A percentile compares a stretch with the other conserved stretches of the same genome.
Evolutionary conservation across 2,329 filamentous ascomycete genomes (phyloP).

Genomic region (Emmonsiellopsis sp.): DNA sequence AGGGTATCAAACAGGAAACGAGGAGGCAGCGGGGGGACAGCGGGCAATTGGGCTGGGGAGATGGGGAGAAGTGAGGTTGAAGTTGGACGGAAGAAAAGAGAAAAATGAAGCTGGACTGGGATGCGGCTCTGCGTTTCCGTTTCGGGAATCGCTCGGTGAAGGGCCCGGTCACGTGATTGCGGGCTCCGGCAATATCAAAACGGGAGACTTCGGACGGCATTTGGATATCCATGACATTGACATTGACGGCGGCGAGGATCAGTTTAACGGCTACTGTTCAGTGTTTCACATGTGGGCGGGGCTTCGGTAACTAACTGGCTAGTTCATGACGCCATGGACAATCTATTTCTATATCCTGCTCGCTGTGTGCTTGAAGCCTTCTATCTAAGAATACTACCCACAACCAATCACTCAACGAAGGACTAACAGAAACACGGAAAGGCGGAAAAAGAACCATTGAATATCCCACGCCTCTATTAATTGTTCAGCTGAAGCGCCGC

Average conservation of each 20-base stretch:
- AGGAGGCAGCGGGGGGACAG: constrained; percentile 1
- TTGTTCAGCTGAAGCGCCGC: too few species aligned
- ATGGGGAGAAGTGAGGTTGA: constrained; percentile 8
- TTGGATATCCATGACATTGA: neutral
- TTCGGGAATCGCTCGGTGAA: neutral
- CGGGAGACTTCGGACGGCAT: neutral
- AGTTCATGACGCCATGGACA: too few species aligned
- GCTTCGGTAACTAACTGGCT: too few species aligned
- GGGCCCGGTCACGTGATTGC: neutral
- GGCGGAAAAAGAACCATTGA: too few species aligned
- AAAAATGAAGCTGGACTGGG: neutral
- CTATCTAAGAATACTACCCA: too few species aligned
- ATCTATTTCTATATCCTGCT: too few species aligned
- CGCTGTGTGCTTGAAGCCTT: too few species aligned
- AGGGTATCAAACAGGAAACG: constrained; percentile 2
- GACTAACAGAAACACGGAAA: too few species aligned
- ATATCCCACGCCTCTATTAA: too few species aligned
- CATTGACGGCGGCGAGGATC: neutral
- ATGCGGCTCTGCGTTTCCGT: neutral
- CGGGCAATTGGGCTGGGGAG: constrained; percentile 7
- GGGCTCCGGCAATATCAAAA: neutral
- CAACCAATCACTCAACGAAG: too few species aligned
- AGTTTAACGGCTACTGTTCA: too few species aligned
- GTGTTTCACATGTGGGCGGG: too few species aligned
- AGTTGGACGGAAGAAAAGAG: neutral